phyloP scores from a whole-genome alignment of 805 yeast species.

The Cyberlindnera maritima region DNA sequence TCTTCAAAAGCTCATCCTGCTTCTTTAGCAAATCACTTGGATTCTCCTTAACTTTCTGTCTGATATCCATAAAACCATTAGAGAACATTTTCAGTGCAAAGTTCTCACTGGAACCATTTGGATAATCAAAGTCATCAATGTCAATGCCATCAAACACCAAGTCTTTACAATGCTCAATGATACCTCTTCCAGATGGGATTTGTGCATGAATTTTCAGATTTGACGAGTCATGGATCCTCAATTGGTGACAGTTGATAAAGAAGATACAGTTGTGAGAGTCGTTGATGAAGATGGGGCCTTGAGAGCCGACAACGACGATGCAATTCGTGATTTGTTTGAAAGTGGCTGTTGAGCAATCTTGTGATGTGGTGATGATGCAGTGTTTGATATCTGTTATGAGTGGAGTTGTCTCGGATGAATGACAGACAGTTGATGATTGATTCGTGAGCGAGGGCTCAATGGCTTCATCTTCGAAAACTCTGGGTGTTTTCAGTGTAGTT shows the following conservation, averaged over 20 bases:
- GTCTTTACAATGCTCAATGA: slow-evolving; percentile 21
- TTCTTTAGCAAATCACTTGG: neutral
- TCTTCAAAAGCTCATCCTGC: neutral
- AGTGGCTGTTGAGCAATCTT: slow-evolving; percentile 11
- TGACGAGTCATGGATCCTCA: slow-evolving; percentile 21
- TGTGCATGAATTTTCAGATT: slow-evolving; percentile 8
- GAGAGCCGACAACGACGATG: slow-evolving; percentile 9
- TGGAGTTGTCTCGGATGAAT: neutral
- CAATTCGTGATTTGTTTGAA: slow-evolving; percentile 14
- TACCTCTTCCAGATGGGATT: slow-evolving; percentile 12
- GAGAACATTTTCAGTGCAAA: neutral
- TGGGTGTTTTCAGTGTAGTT: neutral
- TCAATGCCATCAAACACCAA: slow-evolving; percentile 15
- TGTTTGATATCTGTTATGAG: slow-evolving; percentile 10
- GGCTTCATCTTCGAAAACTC: neutral
- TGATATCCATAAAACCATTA: neutral
- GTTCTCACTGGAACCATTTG: slow-evolving; percentile 23
- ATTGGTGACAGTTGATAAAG: slow-evolving; percentile 22
- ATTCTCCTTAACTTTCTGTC: neutral
- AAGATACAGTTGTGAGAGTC: slow-evolving; percentile 11
- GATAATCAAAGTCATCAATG: slow-evolving; percentile 25
- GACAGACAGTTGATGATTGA: neutral
- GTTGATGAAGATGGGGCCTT: slow-evolving; percentile 21
- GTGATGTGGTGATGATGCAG: slow-evolving; percentile 10
- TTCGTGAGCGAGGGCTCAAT: slow-evolving; percentile 1